Evolutionary conservation across 2,329 filamentous ascomycete species (phyloP).

Genomic region (Neopestalotiopsis clavispora): DNA sequence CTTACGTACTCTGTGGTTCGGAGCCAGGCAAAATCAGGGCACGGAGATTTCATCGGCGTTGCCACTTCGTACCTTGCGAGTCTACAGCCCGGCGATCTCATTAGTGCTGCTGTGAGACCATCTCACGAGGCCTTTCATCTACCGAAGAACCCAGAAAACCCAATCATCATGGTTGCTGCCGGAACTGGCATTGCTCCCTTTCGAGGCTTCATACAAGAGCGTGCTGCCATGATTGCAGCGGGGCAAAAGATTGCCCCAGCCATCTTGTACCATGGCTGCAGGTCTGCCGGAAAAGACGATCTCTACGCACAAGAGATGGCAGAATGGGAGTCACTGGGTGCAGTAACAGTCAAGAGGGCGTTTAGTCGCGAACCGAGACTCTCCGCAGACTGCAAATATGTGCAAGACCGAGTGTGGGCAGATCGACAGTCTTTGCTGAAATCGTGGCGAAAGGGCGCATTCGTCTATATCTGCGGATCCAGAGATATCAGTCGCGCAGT

Average conservation of each 20-base stretch:
- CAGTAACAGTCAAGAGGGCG: constrained; percentile 64
- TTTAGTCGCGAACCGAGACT: constrained; percentile 54
- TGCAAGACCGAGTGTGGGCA: constrained; percentile 48
- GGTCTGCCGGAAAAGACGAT: constrained; percentile 57
- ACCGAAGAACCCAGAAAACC: constrained; percentile 48
- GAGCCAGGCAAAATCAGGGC: constrained; percentile 54
- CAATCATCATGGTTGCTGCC: constrained; percentile 56
- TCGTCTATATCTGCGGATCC: constrained; percentile 70
- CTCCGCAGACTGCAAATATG: constrained; percentile 53
- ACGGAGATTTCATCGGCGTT: constrained; percentile 60
- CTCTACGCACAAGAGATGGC: constrained; percentile 64
- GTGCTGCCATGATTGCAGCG: constrained; percentile 53
- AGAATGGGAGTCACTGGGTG: constrained; percentile 63
- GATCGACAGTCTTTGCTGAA: constrained; percentile 41
- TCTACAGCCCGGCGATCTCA: constrained; percentile 47
- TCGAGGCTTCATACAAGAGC: constrained; percentile 67
- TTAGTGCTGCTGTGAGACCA: constrained; percentile 43
- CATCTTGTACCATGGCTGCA: constrained; percentile 70
- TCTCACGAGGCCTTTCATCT: constrained; percentile 52
- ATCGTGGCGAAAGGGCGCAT: constrained; percentile 51
- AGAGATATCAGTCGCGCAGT: background rate
- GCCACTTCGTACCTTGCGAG: constrained; percentile 64
- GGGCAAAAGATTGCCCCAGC: constrained; percentile 63
- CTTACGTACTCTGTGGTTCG: constrained; percentile 73
- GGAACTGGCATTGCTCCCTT: constrained; percentile 61